Percentiles rank a stretch among this genome's conserved stretches.
Evolutionary conservation across 305 asterid genomes (phyloP).

Genomic region (Rubia tinctorum): DNA sequence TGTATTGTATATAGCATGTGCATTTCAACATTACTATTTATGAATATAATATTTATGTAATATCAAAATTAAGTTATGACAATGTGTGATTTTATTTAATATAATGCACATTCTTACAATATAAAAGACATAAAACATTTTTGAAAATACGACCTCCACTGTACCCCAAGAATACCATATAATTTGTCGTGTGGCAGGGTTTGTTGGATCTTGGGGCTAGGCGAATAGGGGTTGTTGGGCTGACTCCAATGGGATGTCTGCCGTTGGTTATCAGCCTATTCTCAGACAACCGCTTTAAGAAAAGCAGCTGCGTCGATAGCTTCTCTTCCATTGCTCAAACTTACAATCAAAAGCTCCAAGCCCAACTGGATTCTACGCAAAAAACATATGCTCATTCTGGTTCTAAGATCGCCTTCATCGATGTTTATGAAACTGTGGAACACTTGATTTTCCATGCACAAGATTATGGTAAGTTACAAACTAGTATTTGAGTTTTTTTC

Average conservation of each 20-base stretch:
- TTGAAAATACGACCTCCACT: too few relatives aligned
- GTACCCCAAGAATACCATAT: too few relatives aligned
- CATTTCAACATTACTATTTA: too few relatives aligned
- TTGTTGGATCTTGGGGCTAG: slow-evolving; percentile 53
- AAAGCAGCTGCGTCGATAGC: slow-evolving; percentile 40
- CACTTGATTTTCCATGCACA: slow-evolving; percentile 34
- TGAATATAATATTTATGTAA: too few relatives aligned
- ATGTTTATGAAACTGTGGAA: slow-evolving; percentile 34
- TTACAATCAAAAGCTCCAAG: slow-evolving; percentile 49
- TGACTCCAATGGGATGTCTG: slow-evolving; percentile 81
- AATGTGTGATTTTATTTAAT: too few relatives aligned
- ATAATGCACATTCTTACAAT: too few relatives aligned
- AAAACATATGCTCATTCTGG: slow-evolving; percentile 7
- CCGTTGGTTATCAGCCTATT: slow-evolving; percentile 51
- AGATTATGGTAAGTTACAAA: slow-evolving; percentile 39
- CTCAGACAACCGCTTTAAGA: slow-evolving; percentile 22
- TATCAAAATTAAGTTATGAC: too few relatives aligned
- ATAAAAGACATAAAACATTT: too few relatives aligned
- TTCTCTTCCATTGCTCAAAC: slow-evolving; percentile 39
- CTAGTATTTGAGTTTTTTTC: not conserved
- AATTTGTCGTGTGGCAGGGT: slow-evolving; percentile 46
- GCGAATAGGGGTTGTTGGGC: slow-evolving; percentile 67
- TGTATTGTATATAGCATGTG: too few relatives aligned
- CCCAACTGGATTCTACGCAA: slow-evolving; percentile 28
- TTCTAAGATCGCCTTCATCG: slow-evolving; percentile 46